Evolutionary conservation across 169 alveolate genomes (phyloP), one percentile per base, ranked within the genome.

Genomic region (Besnoitia besnoiti): DNA sequence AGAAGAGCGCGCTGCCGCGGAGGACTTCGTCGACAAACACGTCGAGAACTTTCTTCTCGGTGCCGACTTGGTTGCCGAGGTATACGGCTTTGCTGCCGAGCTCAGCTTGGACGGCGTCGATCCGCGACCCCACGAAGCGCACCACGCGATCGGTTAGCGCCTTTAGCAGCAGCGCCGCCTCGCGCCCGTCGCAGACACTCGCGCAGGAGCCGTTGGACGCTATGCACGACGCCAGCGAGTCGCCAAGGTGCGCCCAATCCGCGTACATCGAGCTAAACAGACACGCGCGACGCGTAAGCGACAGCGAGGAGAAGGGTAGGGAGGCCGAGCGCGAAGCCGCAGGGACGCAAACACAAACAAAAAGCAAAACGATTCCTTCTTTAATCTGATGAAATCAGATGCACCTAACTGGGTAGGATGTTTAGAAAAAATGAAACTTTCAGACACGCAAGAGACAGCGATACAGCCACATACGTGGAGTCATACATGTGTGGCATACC

Each of bases 21-120:
- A 94, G 93, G 33, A 94, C 94, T 90, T 94, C 96, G 75, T 94
- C 96, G 42, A 94, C 96, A 76, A 94, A 94, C 39, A 94, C 92
- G 59, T 94, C 96, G 37, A 91, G 94, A 42, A 82, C 94, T 47
- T 91, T 67, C 91, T 89, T 94, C 49, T 91, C 94, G 21, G 93
- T 87, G n/a, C 92, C 94, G 35, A 92, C 93, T 30, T 91, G 94
- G 8, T 92, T 90, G 2, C 96, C 96, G 67, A 94, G 76, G 49
- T 82, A 94, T 35, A 90, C 92, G 0, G 94, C 96, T 46, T 91
- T 94, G 27, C 94, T 94, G 67, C 94, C 94, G 37, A 75, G 85
- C 46, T 55, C 90, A 37, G 82, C 80, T 89, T 94, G 96, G 51
- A 85, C 93, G 24, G 89, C 51, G 91, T 94, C 96, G 24, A 89